Evolutionary conservation across 1,284 basidiomycete species (phyloP), one percentile per base, ranked within the genome.

Genomic region (Gymnopus androsaceus): DNA sequence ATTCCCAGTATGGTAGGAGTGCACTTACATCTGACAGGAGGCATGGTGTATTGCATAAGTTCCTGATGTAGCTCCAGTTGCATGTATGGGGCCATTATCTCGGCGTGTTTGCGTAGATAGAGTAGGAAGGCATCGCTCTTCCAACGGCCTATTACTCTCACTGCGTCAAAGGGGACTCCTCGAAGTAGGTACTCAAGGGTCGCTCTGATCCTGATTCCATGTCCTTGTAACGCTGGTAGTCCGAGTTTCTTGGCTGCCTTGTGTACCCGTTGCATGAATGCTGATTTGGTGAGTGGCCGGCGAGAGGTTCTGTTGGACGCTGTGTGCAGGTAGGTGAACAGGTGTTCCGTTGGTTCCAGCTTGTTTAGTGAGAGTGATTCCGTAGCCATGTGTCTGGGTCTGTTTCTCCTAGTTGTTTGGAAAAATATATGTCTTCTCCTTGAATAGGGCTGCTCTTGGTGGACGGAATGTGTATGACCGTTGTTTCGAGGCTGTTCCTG

Each of bases 201-300:
- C 0, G 69, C 63, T 0, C 77, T 72, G 31, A 78, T 77, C 4
- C 68, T 69, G n/a, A n/a, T n/a, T n/a, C n/a, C 67, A 58, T 78
- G 75, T 0, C 69, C 70, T 25, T 68, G 60, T 21, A 48, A 21
- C 15, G 46, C 14, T 11, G 11, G 11, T 21, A 48, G 19, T n/a
- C 21, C 21, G 7, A 7, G 7, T 23, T n/a, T 23, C 38, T 41
- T 41, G 6, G 38, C 38, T 23, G 38, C 38, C 15, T 41, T 41
- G 44, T 28, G 27, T 12, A 46, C n/a, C 19, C 44, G 30, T 27
- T 9, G 11, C 8, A 46, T 33, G 30, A 46, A 46, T 28, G 44
- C 25, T 21, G 9, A 9, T 27, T 46, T 46, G 14, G 44, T 46
- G 11, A 46, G 44, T 12, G 44, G 44, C n/a, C 27, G 17, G 8